Evolutionary conservation across 176 grass and related monocot species (phyloP), one percentile per base, ranked within the genome.

Genomic region (Poa annua): DNA sequence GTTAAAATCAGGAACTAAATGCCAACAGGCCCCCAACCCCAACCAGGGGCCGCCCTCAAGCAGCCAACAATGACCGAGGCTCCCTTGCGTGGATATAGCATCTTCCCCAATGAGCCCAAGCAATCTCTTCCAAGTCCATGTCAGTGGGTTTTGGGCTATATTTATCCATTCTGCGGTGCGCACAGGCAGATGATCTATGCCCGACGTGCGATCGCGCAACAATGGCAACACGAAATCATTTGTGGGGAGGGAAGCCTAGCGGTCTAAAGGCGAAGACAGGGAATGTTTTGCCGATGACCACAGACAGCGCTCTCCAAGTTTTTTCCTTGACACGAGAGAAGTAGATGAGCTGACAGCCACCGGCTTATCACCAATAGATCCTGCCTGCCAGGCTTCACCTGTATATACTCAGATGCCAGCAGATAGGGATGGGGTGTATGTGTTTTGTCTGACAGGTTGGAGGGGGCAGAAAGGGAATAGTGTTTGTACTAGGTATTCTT

Each of bases 1-100:
- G 75, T 63, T 57, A 55, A 85, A 66, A 76, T 55, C 78, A 99
- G 97, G 97, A 99, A 79, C 81, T 99, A 33, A 99, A 99, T 77
- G 93, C 97, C 79, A 99, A 99, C 63, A 88, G 97, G 75, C 97
- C 97, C 1, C 35, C 87, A 47, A 99, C 97, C 29, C 97, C 97
- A 73, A 96, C 93, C 48, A 96, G 97, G 86, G 97, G 93, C 69
- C 91, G 97, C 44, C 97, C 97, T 89, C 97, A 96, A 90, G 86
- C 63, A 17, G 89, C 90, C 7, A 93, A 75, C 32, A 91, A 88
- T 76, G 89, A 98, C 72, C 80, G 93, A 84, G 86, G 89, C 70
- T 88, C 96, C 72, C 87, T 93, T 41, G 93, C 97, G 6, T 99
- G 97, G 88, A 90, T 90, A 90, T 90, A 86, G 66, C 51, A 32